These are phyloP conservation scores for Botrytis byssoidea DNA, from an alignment of 2,329 filamentous ascomycete species.

Conservation along the genomic window DNA sequence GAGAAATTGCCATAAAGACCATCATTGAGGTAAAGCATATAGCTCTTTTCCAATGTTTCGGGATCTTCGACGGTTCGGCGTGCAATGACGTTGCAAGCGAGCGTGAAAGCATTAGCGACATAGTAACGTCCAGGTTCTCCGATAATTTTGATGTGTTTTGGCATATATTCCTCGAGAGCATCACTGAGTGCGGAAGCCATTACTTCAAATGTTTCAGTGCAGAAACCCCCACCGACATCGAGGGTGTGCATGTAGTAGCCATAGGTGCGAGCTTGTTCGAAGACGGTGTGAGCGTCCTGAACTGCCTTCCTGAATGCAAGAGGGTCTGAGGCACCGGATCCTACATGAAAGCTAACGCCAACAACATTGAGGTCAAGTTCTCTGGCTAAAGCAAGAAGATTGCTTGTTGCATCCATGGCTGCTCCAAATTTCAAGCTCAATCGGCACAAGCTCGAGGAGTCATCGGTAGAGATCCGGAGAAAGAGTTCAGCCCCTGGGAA, in stretches of 20 bases:
- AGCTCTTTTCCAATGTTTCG: constrained; percentile 63
- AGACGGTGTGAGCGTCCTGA: constrained; percentile 81
- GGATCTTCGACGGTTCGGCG: constrained; percentile 83
- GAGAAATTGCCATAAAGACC: constrained; percentile 98
- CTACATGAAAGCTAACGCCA: constrained; percentile 96
- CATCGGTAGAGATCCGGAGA: constrained; percentile 92
- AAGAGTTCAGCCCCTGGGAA: constrained; percentile 88
- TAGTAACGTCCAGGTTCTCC: constrained; percentile 97
- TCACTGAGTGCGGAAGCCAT: constrained; percentile 80
- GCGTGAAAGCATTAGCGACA: constrained; percentile 86
- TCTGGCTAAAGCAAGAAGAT: constrained; percentile 76
- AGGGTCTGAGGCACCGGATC: constrained; percentile 94
- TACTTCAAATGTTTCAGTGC: constrained; percentile 82
- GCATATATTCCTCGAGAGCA: constrained; percentile 86
- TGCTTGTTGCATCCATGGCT: constrained; percentile 74
- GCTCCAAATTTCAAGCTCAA: constrained; percentile 98
- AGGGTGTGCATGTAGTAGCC: constrained; percentile 83
- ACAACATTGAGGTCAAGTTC: constrained; percentile 85
- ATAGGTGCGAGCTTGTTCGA: constrained; percentile 74
- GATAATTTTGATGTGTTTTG: constrained; percentile 74
- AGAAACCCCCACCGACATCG: constrained; percentile 93
- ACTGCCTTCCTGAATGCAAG: constrained; percentile 87
- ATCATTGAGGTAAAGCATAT: constrained; percentile 98
- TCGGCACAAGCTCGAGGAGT: constrained; percentile 89
- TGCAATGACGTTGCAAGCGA: constrained; percentile 94